Conservation (phyloP, 2,329 filamentous ascomycete species). For the Alternaria brassicae region DNA sequence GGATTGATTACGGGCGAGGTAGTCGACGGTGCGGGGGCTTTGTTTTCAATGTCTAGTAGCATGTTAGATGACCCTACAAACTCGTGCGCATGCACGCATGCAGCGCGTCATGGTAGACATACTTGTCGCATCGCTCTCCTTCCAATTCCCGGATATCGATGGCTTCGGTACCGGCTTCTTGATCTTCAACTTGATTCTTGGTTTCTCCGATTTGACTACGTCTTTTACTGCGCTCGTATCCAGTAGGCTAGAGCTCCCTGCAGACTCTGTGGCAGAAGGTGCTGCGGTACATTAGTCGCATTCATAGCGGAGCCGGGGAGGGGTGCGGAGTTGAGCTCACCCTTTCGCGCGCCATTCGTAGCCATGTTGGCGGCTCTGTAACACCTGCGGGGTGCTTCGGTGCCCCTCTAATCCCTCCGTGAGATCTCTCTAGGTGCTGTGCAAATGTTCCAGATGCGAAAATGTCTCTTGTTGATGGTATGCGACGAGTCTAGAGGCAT, state of each 20-base stretch:
- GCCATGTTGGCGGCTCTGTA: constrained; percentile 34
- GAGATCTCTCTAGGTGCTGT: not conserved
- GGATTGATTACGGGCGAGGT: constrained; percentile 58
- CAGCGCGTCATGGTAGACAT: constrained; percentile 28
- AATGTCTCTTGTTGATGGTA: constrained; percentile 26
- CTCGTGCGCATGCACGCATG: not conserved
- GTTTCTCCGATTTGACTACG: constrained; percentile 49
- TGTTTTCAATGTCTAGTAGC: constrained; percentile 35
- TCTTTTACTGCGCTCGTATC: constrained; percentile 42
- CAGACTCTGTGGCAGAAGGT: constrained; percentile 31
- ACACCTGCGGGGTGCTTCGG: constrained; percentile 49
- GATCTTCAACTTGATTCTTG: constrained; percentile 55
- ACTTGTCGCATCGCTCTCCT: constrained; percentile 70
- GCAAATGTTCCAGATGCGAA: constrained; percentile 14
- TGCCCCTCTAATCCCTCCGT: constrained; percentile 5
- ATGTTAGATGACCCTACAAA: constrained; percentile 11
- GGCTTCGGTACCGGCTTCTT: constrained; percentile 70
- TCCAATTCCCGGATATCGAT: constrained; percentile 74
- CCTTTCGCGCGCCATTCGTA: constrained; percentile 49
- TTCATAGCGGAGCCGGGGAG: constrained; percentile 20
- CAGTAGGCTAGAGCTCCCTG: constrained; percentile 27
- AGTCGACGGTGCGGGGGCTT: constrained; percentile 26
- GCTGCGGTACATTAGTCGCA: constrained; percentile 33
- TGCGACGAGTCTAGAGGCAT: constrained; percentile 18
- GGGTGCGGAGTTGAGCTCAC: constrained; percentile 33